phyloP scores from a whole-genome alignment of 2,329 filamentous ascomycete species.

The Sclerotinia borealis region DNA sequence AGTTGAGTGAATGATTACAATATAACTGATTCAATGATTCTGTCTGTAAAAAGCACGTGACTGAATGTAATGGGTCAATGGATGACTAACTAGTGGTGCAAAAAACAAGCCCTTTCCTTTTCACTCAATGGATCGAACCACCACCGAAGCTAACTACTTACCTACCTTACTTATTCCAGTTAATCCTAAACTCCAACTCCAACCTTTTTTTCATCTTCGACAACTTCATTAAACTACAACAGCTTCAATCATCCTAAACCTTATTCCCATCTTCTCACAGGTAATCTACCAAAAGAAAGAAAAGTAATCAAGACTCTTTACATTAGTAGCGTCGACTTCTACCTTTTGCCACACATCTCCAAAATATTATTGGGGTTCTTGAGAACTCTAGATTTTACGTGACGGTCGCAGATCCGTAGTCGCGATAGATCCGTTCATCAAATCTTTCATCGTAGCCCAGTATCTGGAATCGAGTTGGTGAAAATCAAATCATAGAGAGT shows the following conservation, averaged over 20 bases:
- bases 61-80: background rate
- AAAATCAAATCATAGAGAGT: constrained; percentile 13
- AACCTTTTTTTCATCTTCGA: background rate
- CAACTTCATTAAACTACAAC: background rate
- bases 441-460: constrained; percentile 14
- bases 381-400: constrained; percentile 8
- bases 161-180: background rate
- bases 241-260: background rate
- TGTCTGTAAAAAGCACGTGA: background rate
- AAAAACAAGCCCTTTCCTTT: background rate
- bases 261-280: background rate
- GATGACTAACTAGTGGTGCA: background rate
- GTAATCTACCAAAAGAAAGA: constrained; percentile 4
- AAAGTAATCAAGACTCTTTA: constrained; percentile 7
- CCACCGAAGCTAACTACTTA: too few species aligned
- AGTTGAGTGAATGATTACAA: background rate
- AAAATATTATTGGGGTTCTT: background rate
- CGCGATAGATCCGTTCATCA: constrained; percentile 13
- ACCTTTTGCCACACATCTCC: constrained; percentile 2
- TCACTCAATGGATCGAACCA: background rate
- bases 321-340: background rate
- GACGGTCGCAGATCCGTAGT: constrained; percentile 15
- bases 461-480: constrained; percentile 11
- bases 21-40: background rate
- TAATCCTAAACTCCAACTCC: background rate